Evolutionary conservation across 1,284 basidiomycete genomes (phyloP).

Genomic region (Leccinum fuscescens): DNA sequence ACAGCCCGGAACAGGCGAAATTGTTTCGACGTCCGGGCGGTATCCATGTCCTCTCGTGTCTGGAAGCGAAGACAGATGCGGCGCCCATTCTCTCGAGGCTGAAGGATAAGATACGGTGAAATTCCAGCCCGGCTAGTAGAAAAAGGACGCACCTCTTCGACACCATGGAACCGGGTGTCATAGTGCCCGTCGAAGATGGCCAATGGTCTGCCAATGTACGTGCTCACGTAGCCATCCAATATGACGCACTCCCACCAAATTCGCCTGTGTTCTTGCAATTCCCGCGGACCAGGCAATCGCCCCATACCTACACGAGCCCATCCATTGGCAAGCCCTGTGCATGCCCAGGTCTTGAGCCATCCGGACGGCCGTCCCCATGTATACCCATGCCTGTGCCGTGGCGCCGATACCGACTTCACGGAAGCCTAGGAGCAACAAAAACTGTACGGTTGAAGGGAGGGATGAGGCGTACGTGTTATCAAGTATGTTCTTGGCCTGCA

Average conservation of each 20-base stretch:
- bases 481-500: slow-evolving; percentile 68
- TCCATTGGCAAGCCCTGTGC: slow-evolving; percentile 77
- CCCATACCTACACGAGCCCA: slow-evolving; percentile 57
- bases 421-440: slow-evolving; percentile 76
- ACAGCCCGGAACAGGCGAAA: slow-evolving; percentile 49
- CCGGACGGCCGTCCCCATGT: slow-evolving; percentile 73
- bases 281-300: slow-evolving; percentile 58
- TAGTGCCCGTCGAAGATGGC: slow-evolving; percentile 80
- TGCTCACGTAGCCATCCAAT: slow-evolving; percentile 79
- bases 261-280: slow-evolving; percentile 71
- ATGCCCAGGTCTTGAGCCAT: slow-evolving; percentile 88
- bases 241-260: slow-evolving; percentile 82
- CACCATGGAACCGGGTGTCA: slow-evolving; percentile 68
- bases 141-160: slow-evolving; percentile 52
- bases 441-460: slow-evolving; percentile 70
- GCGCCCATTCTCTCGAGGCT: slow-evolving; percentile 64
- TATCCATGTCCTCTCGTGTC: slow-evolving; percentile 32
- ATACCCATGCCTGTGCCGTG: slow-evolving; percentile 85
- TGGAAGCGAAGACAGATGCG: slow-evolving; percentile 40
- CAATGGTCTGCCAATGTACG: slow-evolving; percentile 78
- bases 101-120: slow-evolving; percentile 6
- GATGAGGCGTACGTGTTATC: slow-evolving; percentile 63
- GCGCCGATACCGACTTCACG: slow-evolving; percentile 84
- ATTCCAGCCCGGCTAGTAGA: not conserved
- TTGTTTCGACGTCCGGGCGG: slow-evolving; percentile 18